A percentile compares a stretch with the other conserved stretches of the same genome.
These are phyloP conservation scores for Pleurozium schreberi DNA, from an alignment of 225 moss, liverwort and hornwort species.

Conservation along the genomic window DNA sequence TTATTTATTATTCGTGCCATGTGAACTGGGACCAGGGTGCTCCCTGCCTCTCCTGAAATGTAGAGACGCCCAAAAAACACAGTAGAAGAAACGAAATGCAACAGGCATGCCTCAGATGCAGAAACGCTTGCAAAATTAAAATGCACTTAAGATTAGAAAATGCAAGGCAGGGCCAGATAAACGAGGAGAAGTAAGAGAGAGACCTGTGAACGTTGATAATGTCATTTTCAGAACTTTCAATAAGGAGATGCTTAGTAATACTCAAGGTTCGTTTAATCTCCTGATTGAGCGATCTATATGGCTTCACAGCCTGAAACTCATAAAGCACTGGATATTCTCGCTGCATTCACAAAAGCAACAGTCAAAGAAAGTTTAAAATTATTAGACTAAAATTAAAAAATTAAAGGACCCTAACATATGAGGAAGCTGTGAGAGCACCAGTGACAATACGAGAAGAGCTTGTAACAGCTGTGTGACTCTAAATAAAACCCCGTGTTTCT, in stretches of 20 bases:
- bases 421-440: not conserved
- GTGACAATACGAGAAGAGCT: not conserved
- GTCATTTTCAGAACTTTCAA: conserved; percentile 70
- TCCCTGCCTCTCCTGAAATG: not conserved
- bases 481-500: not conserved
- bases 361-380: not conserved
- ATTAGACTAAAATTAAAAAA: not conserved
- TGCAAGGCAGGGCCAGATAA: not conserved
- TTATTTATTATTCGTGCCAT: not conserved
- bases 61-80: not conserved
- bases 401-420: not conserved
- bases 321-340: conserved; percentile 80
- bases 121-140: not conserved
- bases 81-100: not conserved
- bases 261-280: conserved; percentile 67
- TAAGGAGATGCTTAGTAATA: conserved; percentile 74
- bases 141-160: not conserved
- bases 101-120: not conserved
- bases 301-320: conserved; percentile 80
- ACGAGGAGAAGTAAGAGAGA: not conserved
- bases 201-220: conserved; percentile 90
- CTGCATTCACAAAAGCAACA: conserved; percentile 24
- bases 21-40: not conserved
- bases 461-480: not conserved
- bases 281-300: conserved; percentile 39